Evolutionary conservation across 805 yeast species (phyloP), one percentile per base, ranked within the genome.

Genomic region (Wickerhamiella sergipiensis): DNA sequence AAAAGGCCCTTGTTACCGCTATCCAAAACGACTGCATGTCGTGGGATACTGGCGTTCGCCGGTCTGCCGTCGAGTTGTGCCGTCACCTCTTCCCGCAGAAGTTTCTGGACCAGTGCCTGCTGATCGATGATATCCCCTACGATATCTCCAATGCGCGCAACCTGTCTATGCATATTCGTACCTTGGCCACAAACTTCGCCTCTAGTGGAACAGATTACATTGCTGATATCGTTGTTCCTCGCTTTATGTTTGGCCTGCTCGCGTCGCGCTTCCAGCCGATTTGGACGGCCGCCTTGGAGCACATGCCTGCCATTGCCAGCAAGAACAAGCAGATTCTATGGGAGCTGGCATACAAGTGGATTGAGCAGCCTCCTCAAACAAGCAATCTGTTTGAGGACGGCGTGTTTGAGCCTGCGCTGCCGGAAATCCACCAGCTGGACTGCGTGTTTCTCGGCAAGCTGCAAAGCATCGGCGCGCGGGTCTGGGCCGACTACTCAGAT

Each of bases 261-360:
- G 72, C 86, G 3, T 80, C 80, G 33, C 76, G 78, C 52, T 87
- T 90, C 58, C 83, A 86, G 51, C 97, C 97, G 0, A 74, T 83
- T 13, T 88, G 95, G 95, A 75, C 77, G 18, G 87, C 83, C 5
- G 83, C 84, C 1, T 67, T 73, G 50, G 90, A 82, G 53, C 73
- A 76, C 3, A 60, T 85, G 4, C 77, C 80, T 1, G 60, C 64
- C 3, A 64, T 82, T 9, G 65, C 71, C 13, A 67, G 62, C 17
- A 72, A 71, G 55, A 43, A 45, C 23, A 46, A 57, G 17, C 66
- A 64, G 0, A 47, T 69, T 12, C 68, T 84, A 0, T 87, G 95
- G 94, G 61, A 70, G 0, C 59, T 77, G 18, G 67, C 79, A 0
- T 64, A 65, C 40, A 58, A 62, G 4, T 61, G 64, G 57, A 48